phyloP scores from a whole-genome alignment of 768 basidiomycete species.

The Harrya chromipes region DNA sequence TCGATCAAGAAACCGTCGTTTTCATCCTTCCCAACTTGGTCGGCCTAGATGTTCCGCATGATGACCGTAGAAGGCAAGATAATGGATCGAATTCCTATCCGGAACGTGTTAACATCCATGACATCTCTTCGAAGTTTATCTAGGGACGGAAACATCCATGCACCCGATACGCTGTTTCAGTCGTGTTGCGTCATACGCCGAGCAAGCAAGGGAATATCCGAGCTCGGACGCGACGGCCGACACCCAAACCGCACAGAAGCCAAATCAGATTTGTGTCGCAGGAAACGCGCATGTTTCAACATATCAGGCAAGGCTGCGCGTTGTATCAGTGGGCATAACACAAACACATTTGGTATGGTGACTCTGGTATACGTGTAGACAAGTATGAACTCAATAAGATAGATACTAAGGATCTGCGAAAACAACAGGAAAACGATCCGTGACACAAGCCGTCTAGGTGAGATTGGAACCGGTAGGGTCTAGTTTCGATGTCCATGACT shows the following conservation, averaged over 20 bases:
- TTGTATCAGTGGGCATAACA: neutral
- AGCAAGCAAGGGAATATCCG: too few relatives aligned
- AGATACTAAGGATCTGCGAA: constrained; percentile 6
- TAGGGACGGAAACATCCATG: neutral
- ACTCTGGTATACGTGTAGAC: constrained; percentile 29
- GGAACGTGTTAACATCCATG: neutral
- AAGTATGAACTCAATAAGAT: constrained; percentile 21
- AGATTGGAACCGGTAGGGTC: constrained; percentile 73
- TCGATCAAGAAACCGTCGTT: neutral
- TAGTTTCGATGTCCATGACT: constrained; percentile 79
- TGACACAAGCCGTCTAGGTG: constrained; percentile 27
- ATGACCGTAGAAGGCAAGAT: constrained; percentile 7
- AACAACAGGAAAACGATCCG: neutral
- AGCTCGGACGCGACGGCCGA: too few relatives aligned
- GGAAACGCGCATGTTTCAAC: constrained; percentile 1
- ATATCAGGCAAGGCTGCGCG: neutral
- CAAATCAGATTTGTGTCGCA: neutral
- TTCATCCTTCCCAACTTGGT: neutral
- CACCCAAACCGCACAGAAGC: too few relatives aligned
- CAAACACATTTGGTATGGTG: constrained; percentile 13
- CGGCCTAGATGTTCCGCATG: neutral
- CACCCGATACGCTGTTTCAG: too few relatives aligned
- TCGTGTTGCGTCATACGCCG: too few relatives aligned
- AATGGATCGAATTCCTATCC: constrained; percentile 10
- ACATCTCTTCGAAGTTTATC: constrained; percentile 13